phyloP scores from a whole-genome alignment of 169 alveolate species.

The Cryptosporidium meleagridis region DNA sequence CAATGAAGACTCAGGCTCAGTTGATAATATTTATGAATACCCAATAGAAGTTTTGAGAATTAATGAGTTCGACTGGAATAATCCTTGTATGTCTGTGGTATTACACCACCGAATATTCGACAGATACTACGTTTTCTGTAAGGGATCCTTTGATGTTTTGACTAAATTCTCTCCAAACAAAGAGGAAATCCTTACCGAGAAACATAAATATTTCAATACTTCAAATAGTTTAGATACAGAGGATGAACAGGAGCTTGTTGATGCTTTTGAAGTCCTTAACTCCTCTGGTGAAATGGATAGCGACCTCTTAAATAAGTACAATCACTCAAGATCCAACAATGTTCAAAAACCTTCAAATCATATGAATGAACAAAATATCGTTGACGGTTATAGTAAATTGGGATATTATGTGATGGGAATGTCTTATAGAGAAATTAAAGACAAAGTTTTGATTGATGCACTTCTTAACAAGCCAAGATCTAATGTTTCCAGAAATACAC shows the following conservation, averaged over 20 bases:
- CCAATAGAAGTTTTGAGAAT: slow-evolving; percentile 48
- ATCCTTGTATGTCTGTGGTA: slow-evolving; percentile 50
- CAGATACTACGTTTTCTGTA: slow-evolving; percentile 42
- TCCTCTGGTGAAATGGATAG: slow-evolving; percentile 5
- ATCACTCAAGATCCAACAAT: neutral
- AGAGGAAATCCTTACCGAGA: neutral
- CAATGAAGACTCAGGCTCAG: neutral
- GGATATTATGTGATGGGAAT: slow-evolving; percentile 70
- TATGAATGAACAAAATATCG: neutral
- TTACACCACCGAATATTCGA: slow-evolving; percentile 37
- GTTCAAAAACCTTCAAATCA: neutral
- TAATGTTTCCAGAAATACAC: slow-evolving; percentile 47
- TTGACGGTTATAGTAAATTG: slow-evolving; percentile 45
- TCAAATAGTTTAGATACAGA: neutral
- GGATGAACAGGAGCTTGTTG: slow-evolving; percentile 46
- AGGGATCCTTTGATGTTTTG: slow-evolving; percentile 41
- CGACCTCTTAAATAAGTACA: neutral
- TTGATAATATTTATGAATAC: slow-evolving; percentile 16
- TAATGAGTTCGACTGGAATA: slow-evolving; percentile 61
- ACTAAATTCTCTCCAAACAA: slow-evolving; percentile 9
- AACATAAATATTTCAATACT: neutral
- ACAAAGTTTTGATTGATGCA: slow-evolving; percentile 39
- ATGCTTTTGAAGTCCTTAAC: slow-evolving; percentile 36
- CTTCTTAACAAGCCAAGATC: slow-evolving; percentile 46
- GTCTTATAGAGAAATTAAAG: slow-evolving; percentile 46